Evolutionary conservation across 1,284 basidiomycete species (phyloP).

Genomic region (Trichosporon coremiiforme): DNA sequence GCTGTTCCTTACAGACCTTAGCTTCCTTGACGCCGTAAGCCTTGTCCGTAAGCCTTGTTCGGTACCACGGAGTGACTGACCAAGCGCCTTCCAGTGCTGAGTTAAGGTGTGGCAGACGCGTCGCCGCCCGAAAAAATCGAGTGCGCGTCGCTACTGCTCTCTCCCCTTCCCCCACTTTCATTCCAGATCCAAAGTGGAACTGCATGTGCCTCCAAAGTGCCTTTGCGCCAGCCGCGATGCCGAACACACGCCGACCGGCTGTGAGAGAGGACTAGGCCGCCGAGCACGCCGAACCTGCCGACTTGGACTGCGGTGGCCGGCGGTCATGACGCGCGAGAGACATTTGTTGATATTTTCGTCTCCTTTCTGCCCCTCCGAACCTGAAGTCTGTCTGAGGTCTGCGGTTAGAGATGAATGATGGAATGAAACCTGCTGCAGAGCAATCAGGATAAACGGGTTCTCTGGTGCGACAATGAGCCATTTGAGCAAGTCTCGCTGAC

Average conservation of each 20-base stretch:
- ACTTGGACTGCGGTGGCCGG: neutral
- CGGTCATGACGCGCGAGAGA: neutral
- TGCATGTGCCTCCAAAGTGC: too few species aligned
- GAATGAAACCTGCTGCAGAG: neutral
- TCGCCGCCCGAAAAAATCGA: neutral
- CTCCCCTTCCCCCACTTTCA: neutral
- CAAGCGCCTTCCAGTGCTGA: neutral
- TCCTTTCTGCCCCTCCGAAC: neutral
- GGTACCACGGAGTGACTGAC: neutral
- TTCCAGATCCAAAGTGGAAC: too few species aligned
- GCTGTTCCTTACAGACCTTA: neutral
- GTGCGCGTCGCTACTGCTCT: neutral
- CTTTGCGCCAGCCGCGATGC: too few species aligned
- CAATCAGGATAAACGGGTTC: neutral
- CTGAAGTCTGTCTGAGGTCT: too few species aligned
- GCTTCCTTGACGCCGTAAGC: neutral
- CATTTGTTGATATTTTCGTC: neutral
- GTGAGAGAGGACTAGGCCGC: too few species aligned
- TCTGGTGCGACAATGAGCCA: neutral
- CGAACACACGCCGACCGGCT: neutral
- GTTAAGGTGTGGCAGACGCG: neutral
- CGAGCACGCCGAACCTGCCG: neutral
- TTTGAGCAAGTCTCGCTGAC: neutral
- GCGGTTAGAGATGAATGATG: neutral
- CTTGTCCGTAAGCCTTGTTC: constrained; percentile 2